Evolutionary conservation across 441 rosid species (phyloP).

Genomic region (Brassica balearica): DNA sequence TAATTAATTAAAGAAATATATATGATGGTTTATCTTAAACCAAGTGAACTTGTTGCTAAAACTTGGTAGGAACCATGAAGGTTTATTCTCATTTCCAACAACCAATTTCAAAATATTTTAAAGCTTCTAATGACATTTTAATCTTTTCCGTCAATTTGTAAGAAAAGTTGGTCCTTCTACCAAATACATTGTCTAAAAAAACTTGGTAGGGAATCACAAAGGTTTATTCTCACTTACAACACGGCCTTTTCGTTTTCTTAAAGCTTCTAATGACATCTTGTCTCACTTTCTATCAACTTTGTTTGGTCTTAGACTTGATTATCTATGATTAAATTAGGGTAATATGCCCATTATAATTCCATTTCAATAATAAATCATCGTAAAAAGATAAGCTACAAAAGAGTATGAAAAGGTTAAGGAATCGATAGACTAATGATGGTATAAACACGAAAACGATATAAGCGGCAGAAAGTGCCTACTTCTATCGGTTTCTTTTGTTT

Average conservation of each 20-base stretch:
- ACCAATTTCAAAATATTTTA: slow-evolving; percentile 8
- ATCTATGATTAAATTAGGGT: slow-evolving; percentile 25
- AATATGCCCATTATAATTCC: slow-evolving; percentile 26
- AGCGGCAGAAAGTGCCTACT: slow-evolving; percentile 31
- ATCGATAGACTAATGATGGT: slow-evolving; percentile 33
- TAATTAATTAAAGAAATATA: too few relatives aligned
- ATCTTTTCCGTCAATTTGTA: slow-evolving; percentile 20
- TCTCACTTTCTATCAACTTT: slow-evolving; percentile 37
- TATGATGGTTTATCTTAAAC: slow-evolving; percentile 17
- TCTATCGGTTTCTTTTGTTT: slow-evolving; percentile 18
- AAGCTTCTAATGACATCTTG: slow-evolving; percentile 33
- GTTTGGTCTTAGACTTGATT: slow-evolving; percentile 24
- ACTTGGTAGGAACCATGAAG: slow-evolving; percentile 30
- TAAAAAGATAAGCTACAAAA: slow-evolving; percentile 5
- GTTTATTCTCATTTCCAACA: slow-evolving; percentile 35
- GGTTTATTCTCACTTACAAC: slow-evolving; percentile 35
- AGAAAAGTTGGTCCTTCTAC: slow-evolving; percentile 17
- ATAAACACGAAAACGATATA: slow-evolving; percentile 36
- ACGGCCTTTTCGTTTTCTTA: slow-evolving; percentile 26
- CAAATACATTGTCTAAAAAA: slow-evolving; percentile 14
- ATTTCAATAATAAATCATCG: neutral
- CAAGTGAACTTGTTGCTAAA: slow-evolving; percentile 16
- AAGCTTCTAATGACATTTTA: neutral
- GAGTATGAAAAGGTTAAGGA: slow-evolving; percentile 20
- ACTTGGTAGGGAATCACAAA: slow-evolving; percentile 34